Evolutionary conservation across 1,139 yeast genomes (phyloP), one percentile per base, ranked within the genome.

Genomic region (Magnusiomyces paraingens): DNA sequence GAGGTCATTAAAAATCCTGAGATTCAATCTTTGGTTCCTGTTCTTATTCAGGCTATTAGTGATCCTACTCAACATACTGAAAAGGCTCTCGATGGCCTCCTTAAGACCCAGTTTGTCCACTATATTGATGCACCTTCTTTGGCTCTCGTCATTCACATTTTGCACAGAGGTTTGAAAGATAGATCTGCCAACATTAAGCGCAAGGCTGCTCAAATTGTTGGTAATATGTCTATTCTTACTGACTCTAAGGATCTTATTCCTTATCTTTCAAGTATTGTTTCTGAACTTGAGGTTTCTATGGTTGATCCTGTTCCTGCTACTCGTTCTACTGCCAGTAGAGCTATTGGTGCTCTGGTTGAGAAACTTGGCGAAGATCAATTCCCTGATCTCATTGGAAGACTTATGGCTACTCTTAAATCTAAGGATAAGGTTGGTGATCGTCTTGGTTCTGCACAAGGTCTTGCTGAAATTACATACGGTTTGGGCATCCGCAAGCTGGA

Each of bases 261-360:
- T 29, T 93, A 94, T 70, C 75, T 94, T 63, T 79, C 82, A 26
- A 80, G 82, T 50, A 76, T 94, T 62, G 85, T 91, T 48, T 78
- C 81, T 14, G 97, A 90, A 64, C 80, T 94, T 57, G 96, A 93
- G 68, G 76, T 80, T 46, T 96, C 98, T 1, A 91, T 94, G 96
- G 97, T 94, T 55, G 99, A 94, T 65, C 99, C 99, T 1, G 99
- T 94, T 51, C 96, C 99, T 40, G 88, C 86, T 47, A 93, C 99
- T 0, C 82, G 99, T 69, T 94, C 98, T 1, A 94, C 97, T 39
- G 99, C 98, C 26, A 93, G 97, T 26, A 84, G 97, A 72, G 99
- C 99, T 0, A 76, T 94, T 55, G 99, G 99, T 61, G 90, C 97
- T 0, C 76, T 94, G 62, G 97, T 93, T 52, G 98, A 93, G 69